phyloP scores from a whole-genome alignment of 257 asterid species.

The Solanum commersonii region DNA sequence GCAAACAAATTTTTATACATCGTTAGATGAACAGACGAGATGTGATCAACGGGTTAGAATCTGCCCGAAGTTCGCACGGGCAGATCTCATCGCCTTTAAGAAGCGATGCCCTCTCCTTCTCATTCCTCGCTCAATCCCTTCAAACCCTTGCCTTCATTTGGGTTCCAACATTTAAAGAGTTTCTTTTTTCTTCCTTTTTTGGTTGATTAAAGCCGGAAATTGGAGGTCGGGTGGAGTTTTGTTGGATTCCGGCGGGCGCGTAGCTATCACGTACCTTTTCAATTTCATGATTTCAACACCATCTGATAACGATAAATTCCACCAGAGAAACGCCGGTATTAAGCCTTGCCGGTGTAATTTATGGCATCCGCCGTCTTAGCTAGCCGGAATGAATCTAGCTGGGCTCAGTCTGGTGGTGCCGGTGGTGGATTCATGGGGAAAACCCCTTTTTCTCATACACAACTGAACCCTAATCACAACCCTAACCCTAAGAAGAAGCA shows the following conservation, averaged over 20 bases:
- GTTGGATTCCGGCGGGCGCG: slow-evolving; percentile 10
- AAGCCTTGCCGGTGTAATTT: slow-evolving; percentile 33
- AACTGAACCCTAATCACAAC: slow-evolving; percentile 56
- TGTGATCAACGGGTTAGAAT: slow-evolving; percentile 18
- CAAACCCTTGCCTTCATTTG: slow-evolving; percentile 39
- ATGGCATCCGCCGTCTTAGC: slow-evolving; percentile 94
- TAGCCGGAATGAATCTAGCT: slow-evolving; percentile 76
- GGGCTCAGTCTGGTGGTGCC: slow-evolving; percentile 49
- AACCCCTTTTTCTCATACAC: slow-evolving; percentile 47
- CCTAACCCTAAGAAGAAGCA: slow-evolving; percentile 72
- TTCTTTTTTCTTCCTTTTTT: not conserved
- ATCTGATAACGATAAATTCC: slow-evolving; percentile 4
- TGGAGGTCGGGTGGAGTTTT: slow-evolving; percentile 1
- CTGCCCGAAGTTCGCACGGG: slow-evolving; percentile 72
- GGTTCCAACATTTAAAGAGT: not conserved
- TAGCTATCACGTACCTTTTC: slow-evolving; percentile 4
- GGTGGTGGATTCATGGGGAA: slow-evolving; percentile 66
- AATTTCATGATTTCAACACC: slow-evolving; percentile 33
- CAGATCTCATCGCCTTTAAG: slow-evolving; percentile 93
- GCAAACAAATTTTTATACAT: slow-evolving; percentile 31
- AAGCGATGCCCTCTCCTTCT: slow-evolving; percentile 34
- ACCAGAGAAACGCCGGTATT: slow-evolving; percentile 38
- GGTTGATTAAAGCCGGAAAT: not conserved
- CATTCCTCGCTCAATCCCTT: slow-evolving; percentile 56
- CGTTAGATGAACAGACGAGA: slow-evolving; percentile 24